Evolutionary conservation across 495 filamentous ascomycete species (phyloP).

Genomic region (Ascobolus immersus): DNA sequence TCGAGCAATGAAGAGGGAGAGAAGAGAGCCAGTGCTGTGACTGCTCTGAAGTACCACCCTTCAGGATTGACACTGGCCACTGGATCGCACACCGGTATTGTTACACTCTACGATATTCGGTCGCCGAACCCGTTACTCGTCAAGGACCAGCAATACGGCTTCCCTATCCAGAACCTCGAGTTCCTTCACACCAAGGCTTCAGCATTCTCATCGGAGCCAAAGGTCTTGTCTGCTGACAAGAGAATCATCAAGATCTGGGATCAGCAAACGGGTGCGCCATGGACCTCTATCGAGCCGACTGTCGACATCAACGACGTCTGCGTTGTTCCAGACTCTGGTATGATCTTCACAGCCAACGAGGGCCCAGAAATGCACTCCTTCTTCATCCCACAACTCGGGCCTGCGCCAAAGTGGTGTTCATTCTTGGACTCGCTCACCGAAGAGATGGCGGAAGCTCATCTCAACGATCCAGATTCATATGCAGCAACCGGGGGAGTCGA

Average conservation of each 20-base stretch:
- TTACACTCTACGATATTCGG: slow-evolving; percentile 79
- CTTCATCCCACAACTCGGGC: slow-evolving; percentile 81
- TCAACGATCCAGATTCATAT: slow-evolving; percentile 43
- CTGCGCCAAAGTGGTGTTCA: slow-evolving; percentile 81
- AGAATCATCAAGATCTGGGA: slow-evolving; percentile 96
- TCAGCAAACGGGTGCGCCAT: slow-evolving; percentile 48
- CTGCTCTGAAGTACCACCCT: slow-evolving; percentile 59
- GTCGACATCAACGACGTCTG: slow-evolving; percentile 84
- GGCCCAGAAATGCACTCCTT: slow-evolving; percentile 78
- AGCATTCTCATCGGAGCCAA: slow-evolving; percentile 21
- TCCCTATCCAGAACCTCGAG: slow-evolving; percentile 67
- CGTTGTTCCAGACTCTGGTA: slow-evolving; percentile 64
- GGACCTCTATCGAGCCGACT: slow-evolving; percentile 83
- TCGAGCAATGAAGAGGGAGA: slow-evolving; percentile 9
- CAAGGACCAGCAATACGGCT: slow-evolving; percentile 92
- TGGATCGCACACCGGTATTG: slow-evolving; percentile 70
- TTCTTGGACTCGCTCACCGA: slow-evolving; percentile 95
- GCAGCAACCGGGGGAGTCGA: slow-evolving; percentile 22
- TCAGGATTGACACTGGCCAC: slow-evolving; percentile 69
- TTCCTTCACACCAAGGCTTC: slow-evolving; percentile 50
- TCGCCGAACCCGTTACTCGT: slow-evolving; percentile 59
- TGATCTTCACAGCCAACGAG: slow-evolving; percentile 90
- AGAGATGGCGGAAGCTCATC: slow-evolving; percentile 69
- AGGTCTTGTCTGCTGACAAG: slow-evolving; percentile 78
- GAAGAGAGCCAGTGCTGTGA: slow-evolving; percentile 24